Evolutionary conservation across 2,329 filamentous ascomycete genomes (phyloP).

Genomic region (Bipolaris gigantea): DNA sequence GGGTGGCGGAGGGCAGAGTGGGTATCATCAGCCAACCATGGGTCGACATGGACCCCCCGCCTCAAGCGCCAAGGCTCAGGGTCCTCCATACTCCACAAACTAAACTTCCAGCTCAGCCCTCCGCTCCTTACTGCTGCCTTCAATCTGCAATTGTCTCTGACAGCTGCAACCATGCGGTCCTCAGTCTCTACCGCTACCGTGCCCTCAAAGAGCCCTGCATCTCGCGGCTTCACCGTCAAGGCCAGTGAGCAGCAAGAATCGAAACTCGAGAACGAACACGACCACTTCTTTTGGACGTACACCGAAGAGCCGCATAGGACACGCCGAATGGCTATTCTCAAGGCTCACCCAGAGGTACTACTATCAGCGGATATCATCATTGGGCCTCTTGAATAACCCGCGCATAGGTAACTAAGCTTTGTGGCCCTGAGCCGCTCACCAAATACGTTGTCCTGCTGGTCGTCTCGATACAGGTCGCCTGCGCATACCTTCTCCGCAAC

Average conservation of each 20-base stretch:
- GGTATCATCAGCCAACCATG: conserved; percentile 15
- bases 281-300: conserved; percentile 97
- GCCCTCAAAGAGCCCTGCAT: conserved; percentile 28
- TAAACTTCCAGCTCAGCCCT: conserved; percentile 7
- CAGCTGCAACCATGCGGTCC: conserved; percentile 36
- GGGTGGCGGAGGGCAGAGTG: conserved; percentile 4
- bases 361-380: neutral
- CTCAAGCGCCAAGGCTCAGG: conserved; percentile 11
- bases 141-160: conserved; percentile 7
- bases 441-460: conserved; percentile 89
- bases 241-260: conserved; percentile 20
- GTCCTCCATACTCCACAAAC: conserved; percentile 11
- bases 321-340: conserved; percentile 89
- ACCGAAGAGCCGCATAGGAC: conserved; percentile 97
- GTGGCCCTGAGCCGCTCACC: conserved; percentile 91
- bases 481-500: conserved; percentile 75
- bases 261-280: conserved; percentile 33
- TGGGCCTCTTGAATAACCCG: neutral
- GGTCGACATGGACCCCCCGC: conserved; percentile 7
- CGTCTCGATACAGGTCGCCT: conserved; percentile 76
- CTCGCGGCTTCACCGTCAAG: conserved; percentile 28
- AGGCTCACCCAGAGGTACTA: conserved; percentile 91
- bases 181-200: conserved; percentile 42
- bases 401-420: conserved; percentile 86
- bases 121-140: conserved; percentile 3